Base-by-base conservation (phyloP, 306 rosid genomes). In the Pyrus pyrifolia region DNA sequence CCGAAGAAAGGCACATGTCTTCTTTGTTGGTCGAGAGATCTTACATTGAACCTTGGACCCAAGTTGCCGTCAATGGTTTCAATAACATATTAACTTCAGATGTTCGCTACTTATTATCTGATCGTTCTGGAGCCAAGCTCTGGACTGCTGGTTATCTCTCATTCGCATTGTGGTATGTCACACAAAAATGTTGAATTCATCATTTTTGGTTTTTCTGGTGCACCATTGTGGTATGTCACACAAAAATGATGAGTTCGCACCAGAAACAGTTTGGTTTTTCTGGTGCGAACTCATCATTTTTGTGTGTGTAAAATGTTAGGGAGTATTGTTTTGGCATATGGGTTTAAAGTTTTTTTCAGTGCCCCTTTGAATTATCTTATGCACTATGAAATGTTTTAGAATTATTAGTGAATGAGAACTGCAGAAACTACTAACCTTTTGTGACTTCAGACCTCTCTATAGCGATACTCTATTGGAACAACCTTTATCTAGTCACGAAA, bases 91-190 rank as follows among this genome's bases (percentile, higher is more conserved):
- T 89, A 62, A 87, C 90, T 72, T 89, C 91, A 74, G 98, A 95
- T 83, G 81, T 95, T 60, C 88, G 87, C 81, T 90, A 84, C 82
- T 82, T 95, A 65, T 76, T 87, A 74, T 95, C 96, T 13, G 97
- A 95, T 80, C 45, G 71, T 73, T 84, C 93, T 65, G 82, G 86
- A 77, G 91, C 90, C 51, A 95, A 89, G 83, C 96, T 95, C 71
- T 95, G 98, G 98, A 90, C 89, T 86, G 97, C 85, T 60, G 90
- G 96, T 81, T 89, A 85, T 81, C 85, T 90, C 81, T 88, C 93
- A 19, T 89, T 92, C 67, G 92, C 97, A 46, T 81, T 95, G 79
- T 92, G 98, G 98, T 95, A 88, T 67, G 93, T 78, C 74, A 79
- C 52, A 23, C 23, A 23, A 23, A 23, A 23, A 23, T 23, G 23